A percentile compares a stretch with the other conserved stretches of the same genome.
phyloP scores from a whole-genome alignment of 345 rosid species.

The Kernera saxatilis region DNA sequence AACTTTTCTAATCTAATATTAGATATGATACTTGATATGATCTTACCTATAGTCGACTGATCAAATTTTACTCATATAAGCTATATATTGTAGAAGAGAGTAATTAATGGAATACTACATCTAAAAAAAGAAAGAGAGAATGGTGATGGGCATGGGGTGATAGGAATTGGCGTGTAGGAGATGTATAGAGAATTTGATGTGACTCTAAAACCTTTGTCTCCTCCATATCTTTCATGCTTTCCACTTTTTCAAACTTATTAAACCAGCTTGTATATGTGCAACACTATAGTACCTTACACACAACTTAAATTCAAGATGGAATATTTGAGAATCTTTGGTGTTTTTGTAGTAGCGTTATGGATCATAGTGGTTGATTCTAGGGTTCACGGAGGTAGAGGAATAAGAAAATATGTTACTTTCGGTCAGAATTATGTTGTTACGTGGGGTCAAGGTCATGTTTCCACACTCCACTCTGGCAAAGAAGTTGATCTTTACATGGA shows the following conservation, averaged over 20 bases:
- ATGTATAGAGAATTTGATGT: conserved; percentile 26
- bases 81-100: neutral
- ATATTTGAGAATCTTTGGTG: neutral
- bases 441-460: conserved; percentile 31
- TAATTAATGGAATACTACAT: neutral
- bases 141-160: conserved; percentile 22
- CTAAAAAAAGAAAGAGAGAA: neutral
- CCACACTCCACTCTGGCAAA: conserved; percentile 18
- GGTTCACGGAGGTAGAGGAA: neutral
- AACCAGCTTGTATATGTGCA: conserved; percentile 9
- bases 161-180: conserved; percentile 21
- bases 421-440: conserved; percentile 19
- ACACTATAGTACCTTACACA: neutral
- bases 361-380: conserved; percentile 13
- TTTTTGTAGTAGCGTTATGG: conserved; percentile 15
- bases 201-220: conserved; percentile 27
- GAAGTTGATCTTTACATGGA: conserved; percentile 31
- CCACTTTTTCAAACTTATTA: conserved; percentile 11
- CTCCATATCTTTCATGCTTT: conserved; percentile 28
- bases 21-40: neutral
- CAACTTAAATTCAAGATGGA: neutral
- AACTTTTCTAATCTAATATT: too few relatives aligned
- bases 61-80: neutral
- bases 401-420: conserved; percentile 13
- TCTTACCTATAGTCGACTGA: neutral